Conservation (phyloP, 2,329 filamentous ascomycete species). For the Cladosporium sp. region DNA sequence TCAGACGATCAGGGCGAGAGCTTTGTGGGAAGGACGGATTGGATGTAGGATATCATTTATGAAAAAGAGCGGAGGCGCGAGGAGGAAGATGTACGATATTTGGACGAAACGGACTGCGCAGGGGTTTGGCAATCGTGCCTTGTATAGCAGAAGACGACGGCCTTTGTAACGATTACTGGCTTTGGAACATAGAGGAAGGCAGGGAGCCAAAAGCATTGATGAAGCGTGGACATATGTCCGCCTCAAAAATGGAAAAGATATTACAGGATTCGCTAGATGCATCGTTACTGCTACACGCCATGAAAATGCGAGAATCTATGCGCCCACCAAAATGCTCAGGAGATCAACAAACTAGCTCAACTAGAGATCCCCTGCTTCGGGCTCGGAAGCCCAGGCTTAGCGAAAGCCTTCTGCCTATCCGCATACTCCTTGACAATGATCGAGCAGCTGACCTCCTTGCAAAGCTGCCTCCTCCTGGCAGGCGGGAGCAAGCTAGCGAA, state of each 20-base stretch:
- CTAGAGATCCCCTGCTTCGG: neutral
- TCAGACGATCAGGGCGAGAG: no score
- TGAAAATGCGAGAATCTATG: neutral
- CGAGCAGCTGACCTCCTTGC: constrained; percentile 77
- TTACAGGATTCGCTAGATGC: no score
- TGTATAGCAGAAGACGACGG: no score
- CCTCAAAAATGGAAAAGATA: no score
- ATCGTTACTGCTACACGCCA: neutral
- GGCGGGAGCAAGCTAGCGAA: constrained; percentile 76
- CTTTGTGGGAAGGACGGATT: neutral
- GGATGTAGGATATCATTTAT: neutral
- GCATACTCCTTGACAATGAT: constrained; percentile 77
- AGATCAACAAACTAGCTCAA: neutral
- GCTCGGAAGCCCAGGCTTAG: constrained; percentile 15
- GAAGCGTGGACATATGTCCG: no score
- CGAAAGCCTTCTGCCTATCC: constrained; percentile 47
- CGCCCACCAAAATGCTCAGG: neutral
- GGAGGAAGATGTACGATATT: constrained; percentile 7
- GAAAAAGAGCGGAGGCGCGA: neutral
- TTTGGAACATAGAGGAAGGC: no score
- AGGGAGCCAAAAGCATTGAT: no score
- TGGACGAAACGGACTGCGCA: neutral
- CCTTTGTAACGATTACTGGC: no score
- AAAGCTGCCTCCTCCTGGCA: constrained; percentile 69
- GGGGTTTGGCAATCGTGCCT: neutral